Evolutionary conservation across 2,329 filamentous ascomycete genomes (phyloP), one percentile per base, ranked within the genome.

Genomic region (Elsinoe batatas): DNA sequence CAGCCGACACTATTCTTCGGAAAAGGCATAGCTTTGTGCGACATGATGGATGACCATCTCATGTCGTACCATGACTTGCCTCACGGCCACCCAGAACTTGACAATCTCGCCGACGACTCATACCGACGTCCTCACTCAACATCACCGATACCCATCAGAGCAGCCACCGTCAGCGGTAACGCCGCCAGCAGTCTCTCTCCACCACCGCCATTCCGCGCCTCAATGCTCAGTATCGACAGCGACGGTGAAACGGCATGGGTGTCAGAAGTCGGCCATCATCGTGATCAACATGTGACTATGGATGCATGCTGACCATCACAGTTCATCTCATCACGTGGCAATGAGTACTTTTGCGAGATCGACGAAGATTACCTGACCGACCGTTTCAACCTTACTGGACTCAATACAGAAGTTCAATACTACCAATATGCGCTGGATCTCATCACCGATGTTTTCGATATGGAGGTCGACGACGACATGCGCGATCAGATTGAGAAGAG

Each of bases 331-430:
- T 95, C 91, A 5, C 83, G 93, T 56, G 93, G 93, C 62, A 97
- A 98, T 73, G 93, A 98, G 71, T 98, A 98, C 74, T 98, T 97
- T 67, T 98, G 93, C 80, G 93, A 98, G 70, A 97, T 98, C 66
- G 93, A 98, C 72, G 93, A 98, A 71, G 93, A 98, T 66, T 98
- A 98, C 72, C 80, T 98, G 46, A 97, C 91, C 53, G 93, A 98
- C 71, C 85, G 93, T 51, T 98, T 98, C 80, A 98, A 98, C 74
- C 78, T 98, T 59, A 98, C 93, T 0, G 93, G 93, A 36, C 81
- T 98, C 51, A 96, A 97, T 73, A 91, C 89, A 35, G 93, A 98
- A 70, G 93, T 98, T 12, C 88, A 95, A 67, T 96, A 97, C 76
- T 98, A 98, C 67, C 93, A 98, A 72, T 96, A 98, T 81, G 93